Base-by-base conservation (phyloP, 2,329 filamentous ascomycete genomes). In the Monosporascus cannonballus region DNA sequence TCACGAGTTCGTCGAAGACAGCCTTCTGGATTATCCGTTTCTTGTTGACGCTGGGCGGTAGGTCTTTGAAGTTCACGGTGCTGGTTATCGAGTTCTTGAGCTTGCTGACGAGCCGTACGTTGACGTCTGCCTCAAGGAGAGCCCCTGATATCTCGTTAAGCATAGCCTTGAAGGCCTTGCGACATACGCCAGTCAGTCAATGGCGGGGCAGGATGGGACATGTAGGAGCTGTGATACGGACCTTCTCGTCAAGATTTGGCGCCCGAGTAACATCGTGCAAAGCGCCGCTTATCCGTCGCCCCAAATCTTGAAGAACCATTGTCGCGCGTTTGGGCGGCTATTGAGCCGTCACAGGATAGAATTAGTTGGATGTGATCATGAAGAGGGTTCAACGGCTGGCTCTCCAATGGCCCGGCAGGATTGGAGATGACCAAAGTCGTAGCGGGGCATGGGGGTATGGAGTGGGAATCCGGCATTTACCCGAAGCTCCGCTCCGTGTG, bases 241-340 rank as follows among this genome's bases (percentile, higher is more conserved):
- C 90, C 86, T 97, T 97, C 76, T 99, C 94, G 69, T 97, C 93
- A 63, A 97, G 84, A 67, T 96, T 96, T 60, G 85, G 89, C 54
- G 94, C 90, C 66, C 93, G 83, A 55, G 93, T 96, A 66, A 97
- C 81, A 76, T 96, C 93, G 58, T 86, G 88, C 76, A 99, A 89
- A 66, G 94, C 94, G 79, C 90, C 84, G 76, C 96, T 97, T 73
- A 99, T 97, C 76, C 94, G 94, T 79, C 93, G 91, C 64, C 94
- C 94, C 55, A 99, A 84, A 82, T 99, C 94, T 85, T 96, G 92
- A 69, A 99, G 88, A 81, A 99, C 94, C 94, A 99, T 99, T 69
- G 66, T 69, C 58, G 42, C 34, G 22, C 11, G 20, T 30, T 17
- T 36, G 41, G 47, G 41, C 50, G 54, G 50, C 57, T 51, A 51